Evolutionary conservation across 306 rosid genomes (phyloP).

Genomic region (Cucurbita ficifolia): DNA sequence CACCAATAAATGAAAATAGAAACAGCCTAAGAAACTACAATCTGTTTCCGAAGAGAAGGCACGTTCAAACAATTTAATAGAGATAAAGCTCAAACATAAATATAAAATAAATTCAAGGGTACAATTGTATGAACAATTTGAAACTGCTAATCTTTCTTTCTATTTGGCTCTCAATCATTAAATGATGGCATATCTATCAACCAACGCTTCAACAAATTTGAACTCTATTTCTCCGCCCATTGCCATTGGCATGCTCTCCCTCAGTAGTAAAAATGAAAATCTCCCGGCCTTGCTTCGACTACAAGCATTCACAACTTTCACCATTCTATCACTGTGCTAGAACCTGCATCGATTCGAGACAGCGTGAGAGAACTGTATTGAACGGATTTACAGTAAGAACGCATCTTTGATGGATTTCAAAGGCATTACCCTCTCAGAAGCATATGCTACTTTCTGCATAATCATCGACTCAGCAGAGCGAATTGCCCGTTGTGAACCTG

Average conservation of each 20-base stretch:
- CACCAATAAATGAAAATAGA: not conserved
- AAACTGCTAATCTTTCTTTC: constrained; percentile 1
- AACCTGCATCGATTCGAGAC: constrained; percentile 7
- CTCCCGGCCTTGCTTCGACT: not conserved
- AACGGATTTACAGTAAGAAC: constrained; percentile 15
- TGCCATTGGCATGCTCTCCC: not conserved
- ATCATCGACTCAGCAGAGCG: constrained; percentile 80
- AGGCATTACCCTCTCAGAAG: constrained; percentile 52
- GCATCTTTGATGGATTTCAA: constrained; percentile 13
- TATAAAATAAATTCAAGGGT: constrained; percentile 3
- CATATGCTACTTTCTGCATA: constrained; percentile 84
- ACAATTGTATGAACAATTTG: constrained; percentile 4
- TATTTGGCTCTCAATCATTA: not conserved
- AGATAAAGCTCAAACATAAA: not conserved
- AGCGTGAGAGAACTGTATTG: constrained; percentile 22
- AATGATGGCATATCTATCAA: not conserved
- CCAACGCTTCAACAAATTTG: not conserved
- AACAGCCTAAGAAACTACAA: not conserved
- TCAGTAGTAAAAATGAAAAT: not conserved
- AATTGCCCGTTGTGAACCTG: constrained; percentile 90
- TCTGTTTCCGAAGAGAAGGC: not conserved
- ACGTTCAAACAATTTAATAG: not conserved
- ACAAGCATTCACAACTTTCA: not conserved
- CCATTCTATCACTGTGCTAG: constrained; percentile 6
- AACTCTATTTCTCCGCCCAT: not conserved